A percentile compares a stretch with the other conserved stretches of the same genome.
Evolutionary conservation across 2,329 filamentous ascomycete genomes (phyloP).

Genomic region (Dryadomyces sulphureus): DNA sequence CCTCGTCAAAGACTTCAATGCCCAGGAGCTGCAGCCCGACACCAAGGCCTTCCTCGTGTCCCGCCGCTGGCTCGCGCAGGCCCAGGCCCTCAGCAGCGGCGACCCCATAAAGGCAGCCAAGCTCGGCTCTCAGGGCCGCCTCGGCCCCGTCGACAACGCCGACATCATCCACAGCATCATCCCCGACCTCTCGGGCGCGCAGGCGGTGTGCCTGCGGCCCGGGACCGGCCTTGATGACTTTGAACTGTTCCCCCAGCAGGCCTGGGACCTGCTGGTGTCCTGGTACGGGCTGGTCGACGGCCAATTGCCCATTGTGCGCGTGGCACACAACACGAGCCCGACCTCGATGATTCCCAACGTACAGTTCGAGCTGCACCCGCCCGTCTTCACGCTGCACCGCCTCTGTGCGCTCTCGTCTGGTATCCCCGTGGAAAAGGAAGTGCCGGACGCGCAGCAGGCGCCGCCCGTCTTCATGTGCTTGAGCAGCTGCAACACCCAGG

Average conservation of each 20-base stretch:
- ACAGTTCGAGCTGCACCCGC: conserved; percentile 71
- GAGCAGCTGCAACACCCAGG: conserved; percentile 51
- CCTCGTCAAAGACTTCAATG: conserved; percentile 38
- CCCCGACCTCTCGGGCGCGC: conserved; percentile 29
- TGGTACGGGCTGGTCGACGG: conserved; percentile 69
- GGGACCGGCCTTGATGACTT: conserved; percentile 58
- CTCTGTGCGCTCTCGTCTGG: conserved; percentile 49
- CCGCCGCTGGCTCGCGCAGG: conserved; percentile 60
- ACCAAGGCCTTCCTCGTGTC: conserved; percentile 68
- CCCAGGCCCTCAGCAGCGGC: conserved; percentile 46
- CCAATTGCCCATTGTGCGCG: conserved; percentile 57
- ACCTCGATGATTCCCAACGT: conserved; percentile 49
- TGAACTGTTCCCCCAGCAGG: conserved; percentile 60
- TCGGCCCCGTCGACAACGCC: conserved; percentile 78
- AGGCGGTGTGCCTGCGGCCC: conserved; percentile 60
- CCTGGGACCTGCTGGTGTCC: conserved; percentile 65
- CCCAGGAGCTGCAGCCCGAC: conserved; percentile 47
- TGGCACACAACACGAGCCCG: conserved; percentile 60
- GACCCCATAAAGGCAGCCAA: conserved; percentile 40
- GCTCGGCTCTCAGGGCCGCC: conserved; percentile 42
- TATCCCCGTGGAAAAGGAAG: conserved; percentile 37
- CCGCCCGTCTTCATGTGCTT: conserved; percentile 58
- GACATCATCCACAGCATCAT: conserved; percentile 57
- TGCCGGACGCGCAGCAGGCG: conserved; percentile 45
- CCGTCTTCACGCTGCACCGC: conserved; percentile 72